A percentile compares a stretch with the other conserved stretches of the same genome.
These are phyloP conservation scores for Xanthoconium purpureum DNA, from an alignment of 768 basidiomycete species.

Conservation along the genomic window DNA sequence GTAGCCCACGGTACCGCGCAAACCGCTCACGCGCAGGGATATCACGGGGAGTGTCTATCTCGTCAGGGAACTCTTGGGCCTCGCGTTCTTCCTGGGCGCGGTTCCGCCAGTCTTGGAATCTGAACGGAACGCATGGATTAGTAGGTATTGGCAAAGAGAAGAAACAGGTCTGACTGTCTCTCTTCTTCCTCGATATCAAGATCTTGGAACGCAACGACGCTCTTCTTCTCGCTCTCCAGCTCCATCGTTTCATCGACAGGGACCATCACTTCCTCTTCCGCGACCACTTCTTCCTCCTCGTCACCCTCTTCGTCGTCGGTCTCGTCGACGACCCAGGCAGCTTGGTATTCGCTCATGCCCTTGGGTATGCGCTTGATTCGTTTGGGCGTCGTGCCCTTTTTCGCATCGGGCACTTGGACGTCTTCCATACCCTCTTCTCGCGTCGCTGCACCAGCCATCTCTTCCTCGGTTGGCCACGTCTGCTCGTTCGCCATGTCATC, in stretches of 20 bases:
- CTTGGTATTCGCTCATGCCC: slow-evolving; percentile 96
- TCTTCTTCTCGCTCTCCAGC: slow-evolving; percentile 53
- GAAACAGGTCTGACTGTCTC: slow-evolving; percentile 59
- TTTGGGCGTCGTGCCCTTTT: slow-evolving; percentile 73
- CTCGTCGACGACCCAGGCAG: slow-evolving; percentile 92
- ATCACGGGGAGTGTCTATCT: slow-evolving; percentile 91
- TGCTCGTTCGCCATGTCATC: slow-evolving; percentile 93
- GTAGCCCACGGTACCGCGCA: slow-evolving; percentile 87
- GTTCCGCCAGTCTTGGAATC: slow-evolving; percentile 66
- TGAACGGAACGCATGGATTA: slow-evolving; percentile 27
- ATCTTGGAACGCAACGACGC: slow-evolving; percentile 64
- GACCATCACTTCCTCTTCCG: slow-evolving; percentile 62
- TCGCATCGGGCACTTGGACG: slow-evolving; percentile 56
- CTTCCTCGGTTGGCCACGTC: slow-evolving; percentile 98
- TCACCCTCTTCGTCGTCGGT: slow-evolving; percentile 59
- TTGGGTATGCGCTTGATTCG: slow-evolving; percentile 82
- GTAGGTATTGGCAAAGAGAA: neutral
- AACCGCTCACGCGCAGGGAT: slow-evolving; percentile 77
- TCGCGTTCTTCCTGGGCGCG: slow-evolving; percentile 75
- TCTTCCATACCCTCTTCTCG: slow-evolving; percentile 17
- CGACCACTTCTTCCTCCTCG: slow-evolving; percentile 34
- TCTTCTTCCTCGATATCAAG: slow-evolving; percentile 83
- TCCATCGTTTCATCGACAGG: slow-evolving; percentile 54
- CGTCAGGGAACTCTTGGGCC: slow-evolving; percentile 90
- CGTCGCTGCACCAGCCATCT: slow-evolving; percentile 55